Conservation (phyloP, 257 asterid species). For the Fraxinus anomala region DNA sequence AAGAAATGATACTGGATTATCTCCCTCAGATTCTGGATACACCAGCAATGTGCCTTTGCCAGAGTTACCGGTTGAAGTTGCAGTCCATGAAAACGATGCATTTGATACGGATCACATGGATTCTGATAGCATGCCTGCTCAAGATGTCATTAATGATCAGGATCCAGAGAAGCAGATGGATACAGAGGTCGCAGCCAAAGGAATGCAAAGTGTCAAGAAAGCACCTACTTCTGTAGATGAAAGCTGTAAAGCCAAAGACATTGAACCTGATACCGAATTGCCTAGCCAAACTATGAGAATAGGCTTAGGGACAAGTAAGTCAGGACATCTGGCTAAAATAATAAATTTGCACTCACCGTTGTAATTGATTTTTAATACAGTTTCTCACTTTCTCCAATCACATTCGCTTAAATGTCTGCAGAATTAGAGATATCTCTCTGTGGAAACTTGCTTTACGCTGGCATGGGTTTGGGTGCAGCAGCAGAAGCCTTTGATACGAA, state of each 20-base stretch:
- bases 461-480: conserved; percentile 84
- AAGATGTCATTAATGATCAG: background rate
- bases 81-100: conserved; percentile 18
- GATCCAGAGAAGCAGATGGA: conserved; percentile 29
- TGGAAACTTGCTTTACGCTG: conserved; percentile 65
- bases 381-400: conserved; percentile 6
- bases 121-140: background rate
- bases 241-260: conserved; percentile 21
- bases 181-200: conserved; percentile 18
- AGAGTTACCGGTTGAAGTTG: conserved; percentile 44
- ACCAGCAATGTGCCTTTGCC: conserved; percentile 27
- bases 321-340: conserved; percentile 13
- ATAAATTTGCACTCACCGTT: conserved; percentile 10
- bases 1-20: conserved; percentile 27
- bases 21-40: conserved; percentile 33
- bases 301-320: conserved; percentile 45
- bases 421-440: conserved; percentile 85
- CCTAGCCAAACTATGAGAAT: conserved; percentile 25
- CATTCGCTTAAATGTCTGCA: conserved; percentile 32
- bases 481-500: conserved; percentile 62
- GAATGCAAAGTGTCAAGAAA: conserved; percentile 30
- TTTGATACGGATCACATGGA: background rate
- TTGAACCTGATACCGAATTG: conserved; percentile 31
- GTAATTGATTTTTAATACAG: conserved; percentile 14
- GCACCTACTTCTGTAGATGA: conserved; percentile 22